These are phyloP conservation scores for Leccinum obscurum DNA, from an alignment of 768 basidiomycete genomes.

Conservation along the genomic window DNA sequence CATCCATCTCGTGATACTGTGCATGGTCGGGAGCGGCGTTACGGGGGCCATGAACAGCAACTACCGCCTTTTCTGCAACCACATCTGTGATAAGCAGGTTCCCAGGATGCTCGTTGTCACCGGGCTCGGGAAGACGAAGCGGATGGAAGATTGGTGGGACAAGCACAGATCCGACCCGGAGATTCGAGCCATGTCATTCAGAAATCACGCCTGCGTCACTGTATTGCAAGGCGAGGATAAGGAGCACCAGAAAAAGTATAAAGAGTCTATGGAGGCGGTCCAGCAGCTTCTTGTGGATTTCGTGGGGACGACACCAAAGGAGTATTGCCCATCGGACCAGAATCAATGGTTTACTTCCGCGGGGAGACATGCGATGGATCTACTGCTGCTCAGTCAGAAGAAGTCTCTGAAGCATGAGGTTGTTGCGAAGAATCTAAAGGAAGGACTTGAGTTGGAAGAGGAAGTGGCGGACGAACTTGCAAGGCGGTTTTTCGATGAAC, in stretches of 20 bases:
- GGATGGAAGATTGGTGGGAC: slow-evolving; percentile 38
- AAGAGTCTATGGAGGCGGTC: slow-evolving; percentile 15
- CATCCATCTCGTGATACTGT: slow-evolving; percentile 40
- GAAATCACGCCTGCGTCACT: slow-evolving; percentile 32
- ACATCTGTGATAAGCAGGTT: slow-evolving; percentile 37
- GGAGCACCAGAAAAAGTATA: slow-evolving; percentile 19
- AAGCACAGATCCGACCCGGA: slow-evolving; percentile 15
- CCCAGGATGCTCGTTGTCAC: slow-evolving; percentile 40
- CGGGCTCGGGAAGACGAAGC: slow-evolving; percentile 35
- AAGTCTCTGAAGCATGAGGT: slow-evolving; percentile 12
- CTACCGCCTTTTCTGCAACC: slow-evolving; percentile 37
- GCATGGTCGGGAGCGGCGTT: slow-evolving; percentile 40
- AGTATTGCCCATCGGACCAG: slow-evolving; percentile 10
- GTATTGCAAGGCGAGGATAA: slow-evolving; percentile 24
- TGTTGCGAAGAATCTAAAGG: slow-evolving; percentile 13
- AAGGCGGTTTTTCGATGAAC: slow-evolving; percentile 15
- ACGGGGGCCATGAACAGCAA: slow-evolving; percentile 35
- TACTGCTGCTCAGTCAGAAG: slow-evolving; percentile 13
- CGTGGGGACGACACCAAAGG: slow-evolving; percentile 7
- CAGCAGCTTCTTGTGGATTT: slow-evolving; percentile 15
- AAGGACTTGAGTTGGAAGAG: slow-evolving; percentile 10
- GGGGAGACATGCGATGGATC: slow-evolving; percentile 16
- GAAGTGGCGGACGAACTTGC: slow-evolving; percentile 10
- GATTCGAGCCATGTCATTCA: slow-evolving; percentile 12
- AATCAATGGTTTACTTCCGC: slow-evolving; percentile 18